phyloP scores from a whole-genome alignment of 2,329 filamentous ascomycete genomes.

The Cladosporium sp. region DNA sequence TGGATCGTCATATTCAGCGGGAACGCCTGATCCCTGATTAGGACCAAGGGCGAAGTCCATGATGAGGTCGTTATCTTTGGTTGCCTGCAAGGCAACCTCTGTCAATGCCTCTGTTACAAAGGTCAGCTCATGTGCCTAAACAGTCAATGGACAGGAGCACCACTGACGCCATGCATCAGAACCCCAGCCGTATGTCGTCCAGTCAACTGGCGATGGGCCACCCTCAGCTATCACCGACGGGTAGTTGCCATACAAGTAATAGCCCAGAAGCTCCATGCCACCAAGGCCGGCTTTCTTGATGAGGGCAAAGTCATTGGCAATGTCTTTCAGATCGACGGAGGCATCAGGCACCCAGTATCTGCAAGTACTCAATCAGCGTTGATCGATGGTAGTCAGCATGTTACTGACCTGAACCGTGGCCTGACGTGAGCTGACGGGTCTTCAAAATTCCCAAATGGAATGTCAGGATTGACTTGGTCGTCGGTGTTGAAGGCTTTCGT shows the following conservation, averaged over 20 bases:
- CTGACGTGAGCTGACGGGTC: slow-evolving; percentile 28
- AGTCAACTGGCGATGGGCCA: slow-evolving; percentile 29
- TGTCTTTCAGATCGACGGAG: slow-evolving; percentile 25
- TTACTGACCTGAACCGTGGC: slow-evolving; percentile 22
- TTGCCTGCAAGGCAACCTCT: slow-evolving; percentile 28
- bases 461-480: slow-evolving; percentile 20
- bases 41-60: slow-evolving; percentile 47
- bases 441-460: slow-evolving; percentile 26
- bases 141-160: not conserved
- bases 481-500: slow-evolving; percentile 11
- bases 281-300: slow-evolving; percentile 33
- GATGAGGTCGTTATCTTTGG: slow-evolving; percentile 34
- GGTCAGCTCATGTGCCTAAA: not conserved
- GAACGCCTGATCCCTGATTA: slow-evolving; percentile 47
- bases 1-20: slow-evolving; percentile 30
- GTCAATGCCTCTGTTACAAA: slow-evolving; percentile 21
- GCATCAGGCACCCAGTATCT: slow-evolving; percentile 41
- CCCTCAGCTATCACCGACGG: slow-evolving; percentile 17
- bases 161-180: slow-evolving; percentile 29
- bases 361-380: not conserved
- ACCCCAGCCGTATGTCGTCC: slow-evolving; percentile 40
- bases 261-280: slow-evolving; percentile 38
- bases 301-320: slow-evolving; percentile 32
- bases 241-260: slow-evolving; percentile 36
- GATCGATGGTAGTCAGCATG: not conserved